Evolutionary conservation across 2,329 filamentous ascomycete genomes (phyloP).

Genomic region (Pleurostoma richardsiae): DNA sequence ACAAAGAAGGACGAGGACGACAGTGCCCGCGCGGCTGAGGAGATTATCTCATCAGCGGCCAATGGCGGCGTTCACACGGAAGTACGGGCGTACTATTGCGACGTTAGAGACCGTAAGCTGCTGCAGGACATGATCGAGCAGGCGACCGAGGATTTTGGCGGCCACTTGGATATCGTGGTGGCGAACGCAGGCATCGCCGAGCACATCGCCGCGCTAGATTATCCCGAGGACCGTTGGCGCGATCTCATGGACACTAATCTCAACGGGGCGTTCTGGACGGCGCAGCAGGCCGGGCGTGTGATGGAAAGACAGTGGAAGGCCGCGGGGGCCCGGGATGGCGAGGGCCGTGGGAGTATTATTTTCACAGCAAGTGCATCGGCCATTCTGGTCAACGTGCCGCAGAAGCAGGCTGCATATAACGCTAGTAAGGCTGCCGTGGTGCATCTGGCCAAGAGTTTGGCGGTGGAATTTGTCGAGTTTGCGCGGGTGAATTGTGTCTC

Average conservation of each 20-base stretch:
- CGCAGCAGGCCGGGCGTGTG: slow-evolving; percentile 31
- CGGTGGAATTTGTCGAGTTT: slow-evolving; percentile 37
- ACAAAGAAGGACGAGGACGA: slow-evolving; percentile 19
- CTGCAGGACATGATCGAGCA: slow-evolving; percentile 23
- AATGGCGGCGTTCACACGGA: background rate
- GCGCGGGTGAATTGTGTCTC: slow-evolving; percentile 33
- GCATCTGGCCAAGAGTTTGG: slow-evolving; percentile 31
- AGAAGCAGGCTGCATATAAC: slow-evolving; percentile 36
- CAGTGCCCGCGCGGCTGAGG: slow-evolving; percentile 13
- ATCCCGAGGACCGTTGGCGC: slow-evolving; percentile 29
- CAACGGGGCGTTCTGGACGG: slow-evolving; percentile 35
- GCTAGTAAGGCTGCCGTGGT: slow-evolving; percentile 35
- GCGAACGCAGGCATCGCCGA: slow-evolving; percentile 34
- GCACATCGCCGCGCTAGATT: slow-evolving; percentile 30
- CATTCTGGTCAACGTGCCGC: slow-evolving; percentile 32
- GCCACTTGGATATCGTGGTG: slow-evolving; percentile 32
- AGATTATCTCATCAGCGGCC: slow-evolving; percentile 3
- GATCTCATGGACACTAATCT: slow-evolving; percentile 33
- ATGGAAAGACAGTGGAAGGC: slow-evolving; percentile 26
- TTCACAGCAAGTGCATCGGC: slow-evolving; percentile 33
- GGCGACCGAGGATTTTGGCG: slow-evolving; percentile 28
- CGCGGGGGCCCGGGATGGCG: slow-evolving; percentile 8
- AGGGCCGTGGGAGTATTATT: slow-evolving; percentile 27
- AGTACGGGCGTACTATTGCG: slow-evolving; percentile 27
- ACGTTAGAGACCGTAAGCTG: slow-evolving; percentile 23